These are phyloP conservation scores for Chalciporus chontae DNA, from an alignment of 768 basidiomycete species.

Conservation along the genomic window DNA sequence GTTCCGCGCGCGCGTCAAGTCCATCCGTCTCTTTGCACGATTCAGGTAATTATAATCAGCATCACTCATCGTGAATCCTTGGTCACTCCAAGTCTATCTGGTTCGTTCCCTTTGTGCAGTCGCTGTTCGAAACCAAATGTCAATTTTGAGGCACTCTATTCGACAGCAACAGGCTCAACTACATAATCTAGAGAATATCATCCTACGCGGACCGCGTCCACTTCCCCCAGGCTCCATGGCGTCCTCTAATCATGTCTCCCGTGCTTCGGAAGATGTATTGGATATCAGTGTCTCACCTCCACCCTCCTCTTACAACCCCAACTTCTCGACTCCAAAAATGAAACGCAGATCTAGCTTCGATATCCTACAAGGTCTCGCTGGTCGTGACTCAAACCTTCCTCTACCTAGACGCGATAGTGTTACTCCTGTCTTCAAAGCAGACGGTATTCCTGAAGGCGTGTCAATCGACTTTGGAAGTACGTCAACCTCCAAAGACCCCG, in stretches of 20 bases:
- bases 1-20: conserved; percentile 51
- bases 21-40: conserved; percentile 56
- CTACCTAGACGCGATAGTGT: conserved; percentile 57
- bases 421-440: conserved; percentile 36
- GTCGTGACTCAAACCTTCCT: conserved; percentile 72
- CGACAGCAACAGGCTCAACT: conserved; percentile 82
- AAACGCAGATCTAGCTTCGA: conserved; percentile 71
- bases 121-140: conserved; percentile 74
- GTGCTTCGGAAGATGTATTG: conserved; percentile 32
- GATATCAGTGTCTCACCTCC: conserved; percentile 29
- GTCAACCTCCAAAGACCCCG: conserved; percentile 34
- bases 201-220: conserved; percentile 66
- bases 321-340: conserved; percentile 43
- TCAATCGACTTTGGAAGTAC: conserved; percentile 52
- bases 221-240: conserved; percentile 40
- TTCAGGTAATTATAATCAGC: conserved; percentile 49
- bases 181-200: conserved; percentile 61
- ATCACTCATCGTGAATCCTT: conserved; percentile 19
- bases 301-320: conserved; percentile 31
- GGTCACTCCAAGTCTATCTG: conserved; percentile 19
- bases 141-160: conserved; percentile 77
- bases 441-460: conserved; percentile 70
- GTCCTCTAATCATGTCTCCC: conserved; percentile 37
- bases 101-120: conserved; percentile 45
- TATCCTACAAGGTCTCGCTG: conserved; percentile 63